These are phyloP conservation scores for Craterostigma plantagineum DNA, from an alignment of 257 asterid genomes.

Conservation along the genomic window DNA sequence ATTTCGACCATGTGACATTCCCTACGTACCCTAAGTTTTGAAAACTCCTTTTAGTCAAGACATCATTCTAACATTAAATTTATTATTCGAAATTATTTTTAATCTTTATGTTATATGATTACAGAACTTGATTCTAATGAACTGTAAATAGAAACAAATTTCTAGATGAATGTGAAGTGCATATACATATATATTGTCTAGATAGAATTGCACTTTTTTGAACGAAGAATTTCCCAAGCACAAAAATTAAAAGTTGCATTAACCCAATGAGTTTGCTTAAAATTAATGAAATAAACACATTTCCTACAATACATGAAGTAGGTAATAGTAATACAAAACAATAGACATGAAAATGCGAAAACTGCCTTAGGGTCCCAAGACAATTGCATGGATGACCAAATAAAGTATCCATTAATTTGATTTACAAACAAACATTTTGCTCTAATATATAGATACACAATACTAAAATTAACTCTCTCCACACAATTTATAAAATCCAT, in stretches of 20 bases:
- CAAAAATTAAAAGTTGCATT: slow-evolving; percentile 8
- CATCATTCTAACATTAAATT: too few species aligned
- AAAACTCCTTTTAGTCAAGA: too few species aligned
- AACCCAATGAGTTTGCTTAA: slow-evolving; percentile 9
- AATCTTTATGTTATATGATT: neutral
- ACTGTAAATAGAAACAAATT: slow-evolving; percentile 13
- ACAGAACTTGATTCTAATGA: neutral
- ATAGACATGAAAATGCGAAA: slow-evolving; percentile 22
- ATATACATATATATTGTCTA: neutral
- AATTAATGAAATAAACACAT: neutral
- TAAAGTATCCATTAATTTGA: slow-evolving; percentile 17
- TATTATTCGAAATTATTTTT: too few species aligned
- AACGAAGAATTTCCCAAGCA: slow-evolving; percentile 16
- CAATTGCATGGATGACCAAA: slow-evolving; percentile 29
- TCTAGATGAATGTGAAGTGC: slow-evolving; percentile 1
- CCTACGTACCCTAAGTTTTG: too few species aligned
- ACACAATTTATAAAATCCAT: slow-evolving; percentile 10
- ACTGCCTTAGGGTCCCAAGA: slow-evolving; percentile 31
- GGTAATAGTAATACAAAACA: slow-evolving; percentile 12
- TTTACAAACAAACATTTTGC: slow-evolving; percentile 36
- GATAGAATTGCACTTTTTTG: slow-evolving; percentile 1
- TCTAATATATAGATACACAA: slow-evolving; percentile 13
- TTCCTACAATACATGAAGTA: too few species aligned
- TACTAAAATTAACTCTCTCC: slow-evolving; percentile 3
- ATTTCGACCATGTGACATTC: too few species aligned